Evolutionary conservation across 305 asterid genomes (phyloP).

Genomic region (Rubia peregrina): DNA sequence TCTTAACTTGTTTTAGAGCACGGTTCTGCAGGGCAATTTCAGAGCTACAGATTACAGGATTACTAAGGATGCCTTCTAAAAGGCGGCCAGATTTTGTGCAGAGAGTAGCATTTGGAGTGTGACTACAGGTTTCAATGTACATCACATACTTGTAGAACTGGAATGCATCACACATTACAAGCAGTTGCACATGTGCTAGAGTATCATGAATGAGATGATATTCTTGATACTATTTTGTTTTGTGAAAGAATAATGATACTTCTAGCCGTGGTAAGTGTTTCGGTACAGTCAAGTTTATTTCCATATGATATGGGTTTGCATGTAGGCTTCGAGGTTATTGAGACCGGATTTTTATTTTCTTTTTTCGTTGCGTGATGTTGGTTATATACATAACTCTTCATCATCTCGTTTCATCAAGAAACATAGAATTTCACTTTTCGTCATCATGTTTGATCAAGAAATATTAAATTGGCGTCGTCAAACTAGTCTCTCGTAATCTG

Average conservation of each 20-base stretch:
- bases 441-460: not conserved
- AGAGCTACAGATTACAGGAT: constrained; percentile 85
- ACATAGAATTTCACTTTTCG: not conserved
- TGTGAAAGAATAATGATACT: too few relatives aligned
- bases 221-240: too few relatives aligned
- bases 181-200: not conserved
- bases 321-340: too few relatives aligned
- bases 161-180: not conserved
- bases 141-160: not conserved
- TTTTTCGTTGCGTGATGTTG: too few relatives aligned
- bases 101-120: constrained; percentile 76
- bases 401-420: too few relatives aligned
- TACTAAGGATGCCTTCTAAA: constrained; percentile 88
- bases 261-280: too few relatives aligned
- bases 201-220: not conserved
- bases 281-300: too few relatives aligned
- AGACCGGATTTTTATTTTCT: too few relatives aligned
- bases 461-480: too few relatives aligned
- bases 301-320: too few relatives aligned
- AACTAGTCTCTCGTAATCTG: too few relatives aligned
- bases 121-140: not conserved
- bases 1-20: constrained; percentile 67
- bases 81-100: constrained; percentile 91
- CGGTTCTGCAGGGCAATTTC: constrained; percentile 82
- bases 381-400: too few relatives aligned